Evolutionary conservation across 352 stramenopile genomes (phyloP), one percentile per base, ranked within the genome.

Genomic region (Globisporangium nagaii): DNA sequence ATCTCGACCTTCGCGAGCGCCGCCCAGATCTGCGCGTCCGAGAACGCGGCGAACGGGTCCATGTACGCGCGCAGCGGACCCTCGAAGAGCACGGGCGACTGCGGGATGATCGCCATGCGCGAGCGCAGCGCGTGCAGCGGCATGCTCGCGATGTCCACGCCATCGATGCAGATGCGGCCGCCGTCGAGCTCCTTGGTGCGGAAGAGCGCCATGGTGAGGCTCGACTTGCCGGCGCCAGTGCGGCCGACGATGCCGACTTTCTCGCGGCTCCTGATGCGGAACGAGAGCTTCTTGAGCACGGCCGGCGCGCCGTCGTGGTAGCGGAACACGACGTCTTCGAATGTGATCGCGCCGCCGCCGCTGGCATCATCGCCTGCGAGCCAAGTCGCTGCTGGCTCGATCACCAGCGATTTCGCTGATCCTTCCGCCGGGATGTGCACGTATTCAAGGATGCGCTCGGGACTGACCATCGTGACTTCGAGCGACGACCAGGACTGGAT

Each of bases 61-160:
- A 56, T 22, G 37, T 56, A 56, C 36, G 83, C 75, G 30, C 93
- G 78, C 22, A 99, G 53, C 28, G 87, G 96, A 22, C 81, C 93
- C 20, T 88, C 81, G 63, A 98, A 98, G 17, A 99, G 66, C 28
- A 94, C 81, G 35, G 84, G 94, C 45, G 63, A 89, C 60, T 98
- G 95, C 15, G 96, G 93, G 39, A 99, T 98, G 39, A 98, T 97
- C 1, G 91, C 84, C 20, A 98, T 66, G 15, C 75, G 77, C 17
- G 82, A 71, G 49, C 94, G 80, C 43, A 98, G 73, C 51, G 95
- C 86, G 7, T 67, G 73, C 44, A 98, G 69, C 15, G 83, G 75
- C 0, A 98, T 52, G 9, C 62, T 84, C 7, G 71, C 60, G 7
- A 97, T 60, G 63, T 98, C 88, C 11, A 97, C 68, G n/a, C 90